Base-by-base conservation (phyloP, 78 protist species). In the Emiliania huxleyi region DNA sequence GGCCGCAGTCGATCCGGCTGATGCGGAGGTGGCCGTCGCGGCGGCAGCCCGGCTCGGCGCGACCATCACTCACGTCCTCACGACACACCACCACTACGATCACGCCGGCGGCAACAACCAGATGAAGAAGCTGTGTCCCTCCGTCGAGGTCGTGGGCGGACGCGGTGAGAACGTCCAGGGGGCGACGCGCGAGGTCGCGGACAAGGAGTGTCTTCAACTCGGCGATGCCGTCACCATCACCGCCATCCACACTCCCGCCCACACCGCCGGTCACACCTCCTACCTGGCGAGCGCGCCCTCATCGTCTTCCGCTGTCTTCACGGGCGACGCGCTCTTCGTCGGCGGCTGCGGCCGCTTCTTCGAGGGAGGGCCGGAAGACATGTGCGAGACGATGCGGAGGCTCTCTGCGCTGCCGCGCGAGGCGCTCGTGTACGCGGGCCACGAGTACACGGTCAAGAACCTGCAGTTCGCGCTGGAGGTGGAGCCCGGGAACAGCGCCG, bases 301-400 rank as follows among this genome's bases (percentile, higher is more conserved):
- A 15, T 52, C 62, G 62, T 52, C 62, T 19, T 52, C 84, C 44
- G 44, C 45, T 0, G 35, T 73, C 35, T 73, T 73, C 84, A 73
- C 84, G 84, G 84, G 84, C 23, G 84, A 73, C 5, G 44, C 25
- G 19, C 84, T 73, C 29, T 73, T 73, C 84, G 22, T 73, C 25
- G 84, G 84, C 46, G 84, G 84, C 23, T 73, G 84, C 44, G 84
- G 84, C 44, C 35, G 35, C 8, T 33, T 73, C 84, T 73, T 73
- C 44, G 84, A 73, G 84, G 44, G 84, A 42, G 2, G 35, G 19
- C 35, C 84, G 25, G 84, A 12, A 22, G 25, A 25, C 15, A 73
- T 73, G 84, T 38, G 5, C 84, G 46, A 0, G 2, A 0, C 12
- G 12, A 2, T 38, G 29, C 35, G 23, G 33, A 12, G 25, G 45